Conservation (phyloP, 1,139 yeast species). For the Entelexis paramagnoliae region DNA sequence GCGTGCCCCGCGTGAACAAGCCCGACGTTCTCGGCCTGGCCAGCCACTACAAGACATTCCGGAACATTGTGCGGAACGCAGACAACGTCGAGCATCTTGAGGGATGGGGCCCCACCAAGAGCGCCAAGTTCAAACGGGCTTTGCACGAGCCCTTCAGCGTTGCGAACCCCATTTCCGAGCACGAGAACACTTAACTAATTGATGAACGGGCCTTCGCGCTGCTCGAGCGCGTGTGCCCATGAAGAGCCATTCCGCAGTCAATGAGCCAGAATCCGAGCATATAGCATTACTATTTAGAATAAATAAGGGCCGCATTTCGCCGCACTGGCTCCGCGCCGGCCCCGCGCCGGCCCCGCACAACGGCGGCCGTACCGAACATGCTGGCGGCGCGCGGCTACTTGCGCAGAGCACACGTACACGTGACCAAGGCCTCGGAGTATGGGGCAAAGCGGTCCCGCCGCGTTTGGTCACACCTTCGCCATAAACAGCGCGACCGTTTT, state of each 20-base stretch:
- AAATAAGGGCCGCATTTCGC: too few species aligned
- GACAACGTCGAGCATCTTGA: slow-evolving; percentile 33
- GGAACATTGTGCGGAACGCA: slow-evolving; percentile 39
- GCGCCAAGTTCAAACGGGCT: slow-evolving; percentile 38
- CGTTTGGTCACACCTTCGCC: background rate
- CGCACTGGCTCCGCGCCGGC: too few species aligned
- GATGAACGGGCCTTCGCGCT: too few species aligned
- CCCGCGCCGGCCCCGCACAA: too few species aligned
- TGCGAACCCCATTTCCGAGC: slow-evolving; percentile 14
- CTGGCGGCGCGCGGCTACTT: background rate
- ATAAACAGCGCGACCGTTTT: background rate
- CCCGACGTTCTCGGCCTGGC: slow-evolving; percentile 49
- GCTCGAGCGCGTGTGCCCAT: too few species aligned
- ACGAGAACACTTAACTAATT: background rate
- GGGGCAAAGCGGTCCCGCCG: background rate
- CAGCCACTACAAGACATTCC: slow-evolving; percentile 45
- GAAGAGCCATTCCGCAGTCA: too few species aligned
- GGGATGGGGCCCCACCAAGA: slow-evolving; percentile 51
- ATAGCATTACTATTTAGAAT: too few species aligned
- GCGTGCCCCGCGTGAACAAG: slow-evolving; percentile 46
- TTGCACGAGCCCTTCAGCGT: slow-evolving; percentile 43
- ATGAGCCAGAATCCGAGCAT: too few species aligned
- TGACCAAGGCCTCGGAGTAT: background rate
- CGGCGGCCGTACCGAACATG: too few species aligned
- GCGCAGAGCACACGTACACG: background rate